Conservation (phyloP, 768 basidiomycete genomes). For the Hygrophoropsis aurantiaca region DNA sequence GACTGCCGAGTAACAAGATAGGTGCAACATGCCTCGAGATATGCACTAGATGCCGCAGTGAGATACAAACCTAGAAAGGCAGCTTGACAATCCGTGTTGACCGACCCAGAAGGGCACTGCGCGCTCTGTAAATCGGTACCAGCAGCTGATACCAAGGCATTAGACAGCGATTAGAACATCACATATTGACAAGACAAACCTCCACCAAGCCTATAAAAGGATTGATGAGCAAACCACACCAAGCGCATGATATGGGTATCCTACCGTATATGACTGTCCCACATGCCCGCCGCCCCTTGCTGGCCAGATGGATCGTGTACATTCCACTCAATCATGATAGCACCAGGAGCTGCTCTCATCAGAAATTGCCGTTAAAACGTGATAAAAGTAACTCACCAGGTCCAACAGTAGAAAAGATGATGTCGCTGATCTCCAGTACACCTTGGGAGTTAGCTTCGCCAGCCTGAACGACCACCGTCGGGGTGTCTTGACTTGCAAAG, state of each 20-base stretch:
- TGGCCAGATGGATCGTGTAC: slow-evolving; percentile 51
- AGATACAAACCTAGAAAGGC: slow-evolving; percentile 70
- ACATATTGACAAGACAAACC: slow-evolving; percentile 10
- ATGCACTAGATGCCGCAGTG: slow-evolving; percentile 49
- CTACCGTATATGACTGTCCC: slow-evolving; percentile 46
- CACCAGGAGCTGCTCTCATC: slow-evolving; percentile 43
- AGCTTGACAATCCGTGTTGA: slow-evolving; percentile 51
- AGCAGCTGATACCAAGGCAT: slow-evolving; percentile 35
- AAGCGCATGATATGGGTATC: slow-evolving; percentile 9
- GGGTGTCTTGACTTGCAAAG: no score
- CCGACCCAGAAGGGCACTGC: slow-evolving; percentile 46
- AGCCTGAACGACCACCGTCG: no score
- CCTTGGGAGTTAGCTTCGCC: no score
- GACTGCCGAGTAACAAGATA: neutral
- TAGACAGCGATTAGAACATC: slow-evolving; percentile 1
- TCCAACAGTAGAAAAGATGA: no score
- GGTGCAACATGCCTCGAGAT: slow-evolving; percentile 53
- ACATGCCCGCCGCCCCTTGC: slow-evolving; percentile 52
- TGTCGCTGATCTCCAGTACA: no score
- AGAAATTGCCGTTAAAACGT: no score
- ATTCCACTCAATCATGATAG: slow-evolving; percentile 58
- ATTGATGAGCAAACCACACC: slow-evolving; percentile 2
- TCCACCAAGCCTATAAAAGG: slow-evolving; percentile 24
- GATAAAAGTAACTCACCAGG: slow-evolving; percentile 28
- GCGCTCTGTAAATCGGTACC: slow-evolving; percentile 53